Base-by-base conservation (phyloP, 2,329 filamentous ascomycete species). In the Akanthomyces lecanii region DNA sequence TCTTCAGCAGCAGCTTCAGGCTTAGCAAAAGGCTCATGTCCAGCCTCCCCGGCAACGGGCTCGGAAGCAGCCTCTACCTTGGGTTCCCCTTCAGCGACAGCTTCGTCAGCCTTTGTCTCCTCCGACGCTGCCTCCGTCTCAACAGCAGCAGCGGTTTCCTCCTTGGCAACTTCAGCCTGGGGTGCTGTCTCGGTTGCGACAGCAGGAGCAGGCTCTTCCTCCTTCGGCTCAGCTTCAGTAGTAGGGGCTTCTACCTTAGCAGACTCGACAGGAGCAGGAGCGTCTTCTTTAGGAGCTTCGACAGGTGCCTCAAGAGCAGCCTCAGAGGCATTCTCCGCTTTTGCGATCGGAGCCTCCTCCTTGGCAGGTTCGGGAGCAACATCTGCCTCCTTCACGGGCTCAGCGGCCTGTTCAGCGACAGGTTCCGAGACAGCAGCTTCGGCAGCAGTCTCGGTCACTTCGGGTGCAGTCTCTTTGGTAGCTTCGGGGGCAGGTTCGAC, bases 401-500 rank as follows among this genome's bases (percentile, higher is more conserved):
- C 45, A 36, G 18, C 40, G 14, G 18, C 44, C 18, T 54, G 40
- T 6, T 8, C 33, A 21, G n/a, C 30, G n/a, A n/a, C 51, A 6
- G 44, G 16, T 25, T 57, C 45, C 21, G n/a, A 0, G 8, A 21
- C 25, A 5, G 18, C 14, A 14, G 40, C 36, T 21, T 30, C 40
- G 18, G 40, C 40, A 25, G 58, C 51, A 1, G 50, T n/a, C 18
- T 65, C 64, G 11, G 51, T 40, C 3, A 56, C 61, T 4, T 61
- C 58, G 1, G 52, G 33, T 4, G 28, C 63, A 5, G 60, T 40
- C 47, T 56, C 40, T 14, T 48, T 16, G n/a, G 30, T 21, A 44
- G 44, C 52, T 67, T 23, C 69, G 69, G 50, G 65, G 36, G 47
- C 69, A 59, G 56, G 68, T 51, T 50, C 68, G 51, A 52, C 38